These are phyloP conservation scores for Oryza brachyantha DNA, from an alignment of 176 grass and related monocot genomes.

Conservation along the genomic window DNA sequence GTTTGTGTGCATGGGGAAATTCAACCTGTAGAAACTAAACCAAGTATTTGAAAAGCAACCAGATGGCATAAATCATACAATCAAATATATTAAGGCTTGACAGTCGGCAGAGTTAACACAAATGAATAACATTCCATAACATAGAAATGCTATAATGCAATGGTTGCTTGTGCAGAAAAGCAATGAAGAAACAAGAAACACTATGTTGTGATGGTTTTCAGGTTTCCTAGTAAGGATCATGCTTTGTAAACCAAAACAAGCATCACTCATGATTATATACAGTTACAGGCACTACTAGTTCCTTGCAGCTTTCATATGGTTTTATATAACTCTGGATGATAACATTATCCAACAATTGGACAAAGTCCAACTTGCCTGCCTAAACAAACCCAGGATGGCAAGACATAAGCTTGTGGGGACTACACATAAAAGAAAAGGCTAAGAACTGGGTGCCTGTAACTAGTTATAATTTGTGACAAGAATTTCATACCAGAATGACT, in stretches of 20 bases:
- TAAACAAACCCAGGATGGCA: background rate
- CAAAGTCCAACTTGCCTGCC: background rate
- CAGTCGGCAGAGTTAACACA: background rate
- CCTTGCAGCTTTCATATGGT: background rate
- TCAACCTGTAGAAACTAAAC: background rate
- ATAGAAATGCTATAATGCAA: slow-evolving; percentile 4
- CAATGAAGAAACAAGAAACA: background rate
- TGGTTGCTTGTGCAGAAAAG: background rate
- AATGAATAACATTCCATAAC: background rate
- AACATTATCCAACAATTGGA: background rate
- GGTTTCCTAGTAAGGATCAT: background rate
- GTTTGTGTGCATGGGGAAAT: background rate
- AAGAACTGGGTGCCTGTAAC: background rate
- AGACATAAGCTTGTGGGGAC: background rate
- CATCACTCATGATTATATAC: background rate
- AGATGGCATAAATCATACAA: no score
- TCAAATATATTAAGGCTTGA: background rate
- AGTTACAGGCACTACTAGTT: background rate
- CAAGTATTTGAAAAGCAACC: background rate
- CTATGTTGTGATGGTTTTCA: background rate
- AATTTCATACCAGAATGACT: background rate
- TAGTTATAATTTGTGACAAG: background rate
- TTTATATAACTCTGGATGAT: background rate
- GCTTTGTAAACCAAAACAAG: background rate
- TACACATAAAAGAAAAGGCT: background rate